Conservation (phyloP, 306 rosid species). For the Rubus parviflorus region DNA sequence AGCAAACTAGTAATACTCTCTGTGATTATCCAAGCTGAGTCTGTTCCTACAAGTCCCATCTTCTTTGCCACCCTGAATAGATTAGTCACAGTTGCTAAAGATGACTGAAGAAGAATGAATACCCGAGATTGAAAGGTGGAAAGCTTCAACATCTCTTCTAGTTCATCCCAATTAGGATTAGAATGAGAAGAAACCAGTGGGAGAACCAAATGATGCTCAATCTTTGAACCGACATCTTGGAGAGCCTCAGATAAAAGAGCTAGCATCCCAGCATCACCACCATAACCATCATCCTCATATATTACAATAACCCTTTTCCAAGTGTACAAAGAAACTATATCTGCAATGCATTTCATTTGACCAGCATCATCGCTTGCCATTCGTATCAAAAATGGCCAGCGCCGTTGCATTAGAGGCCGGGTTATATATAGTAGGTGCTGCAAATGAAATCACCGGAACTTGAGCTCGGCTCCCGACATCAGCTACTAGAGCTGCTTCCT, state of each 20-base stretch:
- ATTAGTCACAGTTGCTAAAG: slow-evolving; percentile 40
- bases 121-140: slow-evolving; percentile 40
- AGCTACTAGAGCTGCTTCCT: slow-evolving; percentile 59
- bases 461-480: slow-evolving; percentile 41
- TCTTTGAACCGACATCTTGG: slow-evolving; percentile 37
- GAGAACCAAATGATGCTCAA: slow-evolving; percentile 48
- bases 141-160: slow-evolving; percentile 45
- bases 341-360: slow-evolving; percentile 53
- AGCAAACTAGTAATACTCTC: slow-evolving; percentile 45
- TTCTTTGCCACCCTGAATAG: slow-evolving; percentile 51
- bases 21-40: slow-evolving; percentile 54
- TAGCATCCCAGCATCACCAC: slow-evolving; percentile 40
- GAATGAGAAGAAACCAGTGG: slow-evolving; percentile 38
- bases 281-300: slow-evolving; percentile 47
- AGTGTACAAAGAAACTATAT: slow-evolving; percentile 25
- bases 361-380: slow-evolving; percentile 34
- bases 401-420: slow-evolving; percentile 32
- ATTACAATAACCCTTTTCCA: slow-evolving; percentile 47
- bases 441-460: slow-evolving; percentile 51
- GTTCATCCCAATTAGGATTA: slow-evolving; percentile 47
- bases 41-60: slow-evolving; percentile 42
- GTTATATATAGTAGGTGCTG: slow-evolving; percentile 38
- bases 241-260: slow-evolving; percentile 48
- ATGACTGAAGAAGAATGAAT: slow-evolving; percentile 48
- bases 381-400: slow-evolving; percentile 62